Evolutionary conservation across 1,284 basidiomycete genomes (phyloP).

Genomic region (Ustilago esculenta): DNA sequence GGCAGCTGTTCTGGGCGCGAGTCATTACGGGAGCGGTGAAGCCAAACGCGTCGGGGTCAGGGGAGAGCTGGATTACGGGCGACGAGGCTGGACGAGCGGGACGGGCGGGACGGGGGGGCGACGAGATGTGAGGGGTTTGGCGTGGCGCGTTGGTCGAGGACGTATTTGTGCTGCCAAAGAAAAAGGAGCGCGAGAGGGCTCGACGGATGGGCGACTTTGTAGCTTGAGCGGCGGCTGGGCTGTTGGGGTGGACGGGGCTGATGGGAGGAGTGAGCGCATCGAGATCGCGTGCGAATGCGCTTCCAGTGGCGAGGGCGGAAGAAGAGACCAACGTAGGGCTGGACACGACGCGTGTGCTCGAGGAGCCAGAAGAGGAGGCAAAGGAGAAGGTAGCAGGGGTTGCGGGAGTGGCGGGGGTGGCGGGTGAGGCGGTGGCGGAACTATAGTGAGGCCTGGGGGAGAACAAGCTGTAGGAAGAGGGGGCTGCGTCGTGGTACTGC

Average conservation of each 20-base stretch:
- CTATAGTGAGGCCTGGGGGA: conserved; percentile 29
- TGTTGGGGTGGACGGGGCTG: conserved; percentile 15
- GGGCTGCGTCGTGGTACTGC: conserved; percentile 16
- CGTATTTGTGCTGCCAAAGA: conserved; percentile 21
- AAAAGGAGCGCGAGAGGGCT: conserved; percentile 23
- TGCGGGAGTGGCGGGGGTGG: conserved; percentile 18
- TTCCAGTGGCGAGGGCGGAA: conserved; percentile 4
- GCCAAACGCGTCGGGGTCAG: conserved; percentile 7
- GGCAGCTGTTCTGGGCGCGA: conserved; percentile 10
- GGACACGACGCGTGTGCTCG: conserved; percentile 24
- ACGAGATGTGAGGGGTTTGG: conserved; percentile 6
- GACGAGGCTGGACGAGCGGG: conserved; percentile 14
- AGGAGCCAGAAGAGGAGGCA: not conserved
- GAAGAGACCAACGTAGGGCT: conserved; percentile 34
- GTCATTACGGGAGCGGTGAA: conserved; percentile 7
- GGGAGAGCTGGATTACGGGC: conserved; percentile 8
- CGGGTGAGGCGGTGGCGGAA: conserved; percentile 14
- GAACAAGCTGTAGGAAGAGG: conserved; percentile 22
- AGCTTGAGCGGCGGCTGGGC: conserved; percentile 5
- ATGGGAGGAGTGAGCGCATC: conserved; percentile 29
- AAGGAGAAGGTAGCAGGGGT: conserved; percentile 16
- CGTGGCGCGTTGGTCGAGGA: not conserved
- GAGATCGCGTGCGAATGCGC: conserved; percentile 1
- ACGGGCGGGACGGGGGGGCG: conserved; percentile 10
- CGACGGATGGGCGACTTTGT: conserved; percentile 32